These are phyloP conservation scores for Tolypocladium album DNA, from an alignment of 2,329 filamentous ascomycete genomes.

Conservation along the genomic window DNA sequence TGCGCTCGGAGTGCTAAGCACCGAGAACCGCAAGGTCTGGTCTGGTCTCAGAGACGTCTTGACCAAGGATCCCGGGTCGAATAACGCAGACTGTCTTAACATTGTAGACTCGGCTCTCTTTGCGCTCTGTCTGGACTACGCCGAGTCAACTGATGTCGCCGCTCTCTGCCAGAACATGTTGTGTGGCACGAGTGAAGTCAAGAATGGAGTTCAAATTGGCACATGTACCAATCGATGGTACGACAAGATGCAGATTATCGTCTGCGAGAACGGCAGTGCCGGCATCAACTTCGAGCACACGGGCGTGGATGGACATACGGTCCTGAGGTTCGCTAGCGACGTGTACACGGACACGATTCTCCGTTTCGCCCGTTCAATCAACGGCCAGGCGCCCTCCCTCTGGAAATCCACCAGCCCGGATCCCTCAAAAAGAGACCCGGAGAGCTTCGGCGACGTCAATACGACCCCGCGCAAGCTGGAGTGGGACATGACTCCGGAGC, in stretches of 20 bases:
- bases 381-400: slow-evolving; percentile 79
- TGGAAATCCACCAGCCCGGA: slow-evolving; percentile 90
- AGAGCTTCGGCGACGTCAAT: slow-evolving; percentile 85
- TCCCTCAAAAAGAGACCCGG: slow-evolving; percentile 81
- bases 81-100: slow-evolving; percentile 91
- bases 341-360: slow-evolving; percentile 97
- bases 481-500: slow-evolving; percentile 92
- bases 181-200: slow-evolving; percentile 84
- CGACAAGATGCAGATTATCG: slow-evolving; percentile 97
- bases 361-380: slow-evolving; percentile 89
- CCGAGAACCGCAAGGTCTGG: slow-evolving; percentile 95
- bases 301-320: slow-evolving; percentile 93
- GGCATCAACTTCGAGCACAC: slow-evolving; percentile 99
- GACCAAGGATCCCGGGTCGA: slow-evolving; percentile 75
- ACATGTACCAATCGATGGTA: slow-evolving; percentile 99
- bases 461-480: slow-evolving; percentile 93
- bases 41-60: slow-evolving; percentile 82
- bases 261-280: slow-evolving; percentile 96
- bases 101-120: slow-evolving; percentile 94
- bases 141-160: slow-evolving; percentile 68
- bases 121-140: slow-evolving; percentile 84
- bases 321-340: slow-evolving; percentile 90
- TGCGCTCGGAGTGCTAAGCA: slow-evolving; percentile 85
- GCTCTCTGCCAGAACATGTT: slow-evolving; percentile 98
- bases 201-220: slow-evolving; percentile 88